Base-by-base conservation (phyloP, 768 basidiomycete genomes). In the Leucocoprinus leucothites region DNA sequence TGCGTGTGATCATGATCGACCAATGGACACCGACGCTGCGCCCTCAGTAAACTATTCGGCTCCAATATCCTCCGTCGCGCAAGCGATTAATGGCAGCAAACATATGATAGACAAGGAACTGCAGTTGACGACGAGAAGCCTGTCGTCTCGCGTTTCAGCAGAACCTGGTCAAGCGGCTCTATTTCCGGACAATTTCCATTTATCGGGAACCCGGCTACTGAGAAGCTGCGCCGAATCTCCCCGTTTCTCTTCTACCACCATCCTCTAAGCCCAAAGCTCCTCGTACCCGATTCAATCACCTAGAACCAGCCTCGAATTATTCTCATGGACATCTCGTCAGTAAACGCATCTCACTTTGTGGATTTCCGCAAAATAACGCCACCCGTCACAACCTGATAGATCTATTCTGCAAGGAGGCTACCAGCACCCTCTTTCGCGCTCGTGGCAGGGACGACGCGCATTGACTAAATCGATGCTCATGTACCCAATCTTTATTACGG, bases 401-500 rank as follows among this genome's bases (percentile, higher is more conserved):
- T 93, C 91, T 6, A 79, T 92, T 62, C 80, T 93, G 24, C 90
- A 96, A 69, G 95, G 95, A 57, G 95, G 96, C 38, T 97, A 96
- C 75, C 86, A 91, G 56, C 94, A 98, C 71, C 89, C 94, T 14
- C 81, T 91, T 60, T 81, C 93, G 7, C 87, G 96, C 19, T 79
- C 83, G 73, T 95, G 91, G 86, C 96, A 99, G 72, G 79, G 82
- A 22, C 82, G 84, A 56, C 84, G 88, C 46, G 78, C 82, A 56
- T 82, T 95, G 65, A 86, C 87, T 22, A 95, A 93, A 68, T 82
- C 83, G 60, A 97, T 98, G 94, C 81, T 99, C 71, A 98, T 98
- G 91, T 99, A 98, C 70, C 97, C 97, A 6, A 94, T 99, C 65
- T 98, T 99, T 69, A 89, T 98, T 63, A 94, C 94, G 16, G 96